phyloP scores from a whole-genome alignment of 2,329 filamentous ascomycete genomes.

The Epichloe aotearoae region DNA sequence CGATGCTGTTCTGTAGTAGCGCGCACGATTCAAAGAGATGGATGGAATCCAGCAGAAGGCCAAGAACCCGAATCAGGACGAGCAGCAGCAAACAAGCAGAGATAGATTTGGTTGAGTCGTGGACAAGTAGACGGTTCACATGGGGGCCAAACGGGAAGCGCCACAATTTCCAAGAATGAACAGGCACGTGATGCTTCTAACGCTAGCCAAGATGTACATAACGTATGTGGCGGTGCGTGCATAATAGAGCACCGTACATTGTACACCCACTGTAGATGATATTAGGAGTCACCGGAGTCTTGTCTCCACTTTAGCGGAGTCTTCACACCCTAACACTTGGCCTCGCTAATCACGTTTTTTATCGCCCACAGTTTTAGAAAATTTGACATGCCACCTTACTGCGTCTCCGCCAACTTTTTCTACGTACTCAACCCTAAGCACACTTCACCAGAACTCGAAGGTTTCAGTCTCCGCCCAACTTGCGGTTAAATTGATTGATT shows the following conservation, averaged over 20 bases:
- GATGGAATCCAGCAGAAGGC: neutral
- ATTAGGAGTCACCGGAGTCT: neutral
- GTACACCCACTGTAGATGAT: no score
- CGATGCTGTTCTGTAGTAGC: neutral
- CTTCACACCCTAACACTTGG: slow-evolving; percentile 12
- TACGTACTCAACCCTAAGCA: slow-evolving; percentile 14
- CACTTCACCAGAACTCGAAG: slow-evolving; percentile 65
- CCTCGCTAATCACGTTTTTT: slow-evolving; percentile 16
- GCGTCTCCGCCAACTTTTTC: slow-evolving; percentile 15
- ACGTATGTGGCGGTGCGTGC: slow-evolving; percentile 4
- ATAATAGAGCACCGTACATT: no score
- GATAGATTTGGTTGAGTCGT: neutral
- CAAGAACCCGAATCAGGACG: neutral
- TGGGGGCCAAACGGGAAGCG: neutral
- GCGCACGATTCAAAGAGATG: neutral
- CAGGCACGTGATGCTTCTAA: neutral
- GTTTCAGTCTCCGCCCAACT: slow-evolving; percentile 95
- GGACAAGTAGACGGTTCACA: neutral
- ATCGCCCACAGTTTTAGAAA: slow-evolving; percentile 20
- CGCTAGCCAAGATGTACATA: neutral
- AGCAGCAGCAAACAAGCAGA: neutral
- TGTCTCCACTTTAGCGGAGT: neutral
- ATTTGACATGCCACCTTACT: slow-evolving; percentile 15
- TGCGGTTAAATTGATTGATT: slow-evolving; percentile 99
- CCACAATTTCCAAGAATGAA: neutral